Evolutionary conservation across 495 filamentous ascomycete genomes (phyloP).

Genomic region (Aspergillus heteromorphus): DNA sequence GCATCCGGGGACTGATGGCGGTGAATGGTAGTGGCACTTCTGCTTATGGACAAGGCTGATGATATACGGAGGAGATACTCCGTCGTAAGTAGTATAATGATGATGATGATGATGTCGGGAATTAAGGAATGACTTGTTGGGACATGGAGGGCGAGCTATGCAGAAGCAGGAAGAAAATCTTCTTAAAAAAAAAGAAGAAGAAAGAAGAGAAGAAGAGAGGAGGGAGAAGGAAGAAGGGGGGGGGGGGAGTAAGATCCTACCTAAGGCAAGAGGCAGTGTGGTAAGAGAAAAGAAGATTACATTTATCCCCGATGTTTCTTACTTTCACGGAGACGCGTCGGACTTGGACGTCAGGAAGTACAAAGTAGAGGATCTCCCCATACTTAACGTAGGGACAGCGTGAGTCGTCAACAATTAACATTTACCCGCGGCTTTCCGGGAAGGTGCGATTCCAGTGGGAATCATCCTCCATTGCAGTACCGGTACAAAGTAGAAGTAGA

Average conservation of each 20-base stretch:
- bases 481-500: no score
- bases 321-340: constrained; percentile 1
- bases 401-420: no score
- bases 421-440: background rate
- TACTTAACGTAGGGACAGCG: no score
- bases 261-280: no score
- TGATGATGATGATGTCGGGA: no score
- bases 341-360: background rate
- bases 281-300: constrained; percentile 3
- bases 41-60: no score
- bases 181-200: no score
- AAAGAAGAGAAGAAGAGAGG: constrained; percentile 5
- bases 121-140: constrained; percentile 12
- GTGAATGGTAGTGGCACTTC: no score
- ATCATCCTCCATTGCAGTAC: no score
- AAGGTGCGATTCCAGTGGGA: background rate
- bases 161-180: constrained; percentile 4
- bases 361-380: no score
- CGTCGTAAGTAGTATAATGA: no score
- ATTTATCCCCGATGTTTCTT: background rate
- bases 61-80: background rate
- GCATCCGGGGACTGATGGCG: background rate
- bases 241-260: constrained; percentile 1
- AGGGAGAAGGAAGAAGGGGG: background rate
- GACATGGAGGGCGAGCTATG: background rate